Conservation (phyloP, 2,329 filamentous ascomycete genomes). For the Pseudocercospora musae region DNA sequence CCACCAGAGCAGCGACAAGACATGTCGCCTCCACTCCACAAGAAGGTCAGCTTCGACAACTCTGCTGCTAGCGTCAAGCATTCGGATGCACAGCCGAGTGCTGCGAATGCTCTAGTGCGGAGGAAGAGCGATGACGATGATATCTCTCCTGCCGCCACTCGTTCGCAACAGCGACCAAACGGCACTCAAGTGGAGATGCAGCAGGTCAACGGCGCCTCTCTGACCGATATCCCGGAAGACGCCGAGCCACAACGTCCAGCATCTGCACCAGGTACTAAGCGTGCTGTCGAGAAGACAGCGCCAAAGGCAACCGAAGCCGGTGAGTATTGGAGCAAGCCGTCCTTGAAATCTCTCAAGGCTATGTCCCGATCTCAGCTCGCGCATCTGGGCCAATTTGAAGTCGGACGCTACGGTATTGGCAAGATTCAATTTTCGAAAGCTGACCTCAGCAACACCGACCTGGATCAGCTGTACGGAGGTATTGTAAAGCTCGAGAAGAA, state of each 20-base stretch:
- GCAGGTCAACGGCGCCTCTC: slow-evolving; percentile 53
- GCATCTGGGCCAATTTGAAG: slow-evolving; percentile 69
- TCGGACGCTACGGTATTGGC: slow-evolving; percentile 80
- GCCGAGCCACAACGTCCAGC: slow-evolving; percentile 39
- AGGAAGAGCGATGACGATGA: slow-evolving; percentile 45
- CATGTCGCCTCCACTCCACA: slow-evolving; percentile 52
- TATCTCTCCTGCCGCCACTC: slow-evolving; percentile 43
- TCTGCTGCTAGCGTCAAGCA: slow-evolving; percentile 45
- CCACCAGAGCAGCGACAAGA: slow-evolving; percentile 28
- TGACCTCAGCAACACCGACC: slow-evolving; percentile 73
- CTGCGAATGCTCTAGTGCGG: slow-evolving; percentile 49
- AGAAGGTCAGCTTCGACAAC: slow-evolving; percentile 89
- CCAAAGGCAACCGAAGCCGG: slow-evolving; percentile 49
- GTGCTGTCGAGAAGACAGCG: slow-evolving; percentile 15
- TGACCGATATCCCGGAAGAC: slow-evolving; percentile 76
- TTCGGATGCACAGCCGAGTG: slow-evolving; percentile 35
- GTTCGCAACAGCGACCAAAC: slow-evolving; percentile 37
- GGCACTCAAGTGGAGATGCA: slow-evolving; percentile 59
- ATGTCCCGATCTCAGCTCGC: slow-evolving; percentile 79
- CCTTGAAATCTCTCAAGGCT: slow-evolving; percentile 67
- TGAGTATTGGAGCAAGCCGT: slow-evolving; percentile 82
- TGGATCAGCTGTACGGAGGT: slow-evolving; percentile 71
- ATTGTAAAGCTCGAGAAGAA: slow-evolving; percentile 76
- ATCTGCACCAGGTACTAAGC: slow-evolving; percentile 25
- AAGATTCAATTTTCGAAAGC: slow-evolving; percentile 64